These are phyloP conservation scores for Penicillium longicatenatum DNA, from an alignment of 495 filamentous ascomycete species.

Conservation along the genomic window DNA sequence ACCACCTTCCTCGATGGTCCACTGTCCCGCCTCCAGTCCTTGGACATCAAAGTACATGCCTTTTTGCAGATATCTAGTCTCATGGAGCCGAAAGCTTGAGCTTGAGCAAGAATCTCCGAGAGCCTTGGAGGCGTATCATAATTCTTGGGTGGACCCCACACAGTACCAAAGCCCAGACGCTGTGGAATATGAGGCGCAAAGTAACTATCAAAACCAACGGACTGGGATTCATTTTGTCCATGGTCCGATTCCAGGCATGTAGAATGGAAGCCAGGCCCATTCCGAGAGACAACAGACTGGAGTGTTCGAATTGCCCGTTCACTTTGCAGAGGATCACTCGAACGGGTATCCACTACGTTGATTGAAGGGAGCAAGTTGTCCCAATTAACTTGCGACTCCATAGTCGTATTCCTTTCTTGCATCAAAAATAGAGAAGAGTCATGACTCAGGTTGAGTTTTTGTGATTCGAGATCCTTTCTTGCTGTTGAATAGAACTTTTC, in stretches of 20 bases:
- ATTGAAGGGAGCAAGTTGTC: neutral
- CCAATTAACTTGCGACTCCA: neutral
- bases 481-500: neutral
- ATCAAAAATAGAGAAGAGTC: neutral
- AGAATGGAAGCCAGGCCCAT: neutral
- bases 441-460: neutral
- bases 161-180: neutral
- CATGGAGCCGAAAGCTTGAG: neutral
- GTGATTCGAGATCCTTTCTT: neutral
- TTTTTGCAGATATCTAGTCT: neutral
- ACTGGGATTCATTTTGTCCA: neutral
- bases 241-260: neutral
- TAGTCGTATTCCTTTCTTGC: neutral
- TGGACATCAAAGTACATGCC: neutral
- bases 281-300: neutral
- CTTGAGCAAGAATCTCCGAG: neutral
- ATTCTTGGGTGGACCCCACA: neutral
- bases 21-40: no score
- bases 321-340: neutral
- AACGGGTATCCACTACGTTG: neutral
- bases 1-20: neutral
- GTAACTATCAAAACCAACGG: neutral
- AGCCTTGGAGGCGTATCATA: neutral
- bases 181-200: neutral
- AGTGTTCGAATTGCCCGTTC: neutral